These are phyloP conservation scores for Fusarium equiseti DNA, from an alignment of 2,329 filamentous ascomycete species.

Conservation along the genomic window DNA sequence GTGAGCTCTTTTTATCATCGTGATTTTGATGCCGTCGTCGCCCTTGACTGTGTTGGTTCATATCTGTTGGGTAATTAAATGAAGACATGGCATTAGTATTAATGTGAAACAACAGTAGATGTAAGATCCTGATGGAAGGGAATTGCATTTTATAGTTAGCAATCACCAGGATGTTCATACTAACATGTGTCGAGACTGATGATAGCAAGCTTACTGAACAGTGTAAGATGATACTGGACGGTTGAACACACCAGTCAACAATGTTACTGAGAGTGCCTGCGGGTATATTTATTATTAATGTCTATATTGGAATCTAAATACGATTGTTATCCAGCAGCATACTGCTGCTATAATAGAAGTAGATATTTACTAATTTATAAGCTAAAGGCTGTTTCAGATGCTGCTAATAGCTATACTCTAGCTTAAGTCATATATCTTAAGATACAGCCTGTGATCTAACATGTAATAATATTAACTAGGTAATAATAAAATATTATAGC, in stretches of 20 bases:
- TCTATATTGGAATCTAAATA: neutral
- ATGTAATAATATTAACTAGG: too few relatives aligned
- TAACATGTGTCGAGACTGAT: neutral
- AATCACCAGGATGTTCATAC: neutral
- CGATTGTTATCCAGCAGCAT: neutral
- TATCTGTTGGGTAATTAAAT: neutral
- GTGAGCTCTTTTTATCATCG: too few relatives aligned
- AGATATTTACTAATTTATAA: neutral
- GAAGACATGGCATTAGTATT: neutral
- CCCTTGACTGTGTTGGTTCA: neutral
- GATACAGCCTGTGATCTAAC: conserved; percentile 10
- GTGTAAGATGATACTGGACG: neutral
- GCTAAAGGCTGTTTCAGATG: conserved; percentile 1
- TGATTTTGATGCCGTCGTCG: neutral
- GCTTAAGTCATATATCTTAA: conserved; percentile 12
- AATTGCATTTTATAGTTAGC: neutral
- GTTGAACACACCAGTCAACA: neutral
- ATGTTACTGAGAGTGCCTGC: neutral
- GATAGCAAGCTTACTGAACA: neutral
- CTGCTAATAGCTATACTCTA: conserved; percentile 22
- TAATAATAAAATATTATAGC: too few relatives aligned
- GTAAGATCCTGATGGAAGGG: neutral
- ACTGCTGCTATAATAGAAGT: too few relatives aligned
- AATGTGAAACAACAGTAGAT: neutral
- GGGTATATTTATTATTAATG: neutral